Conservation (phyloP, 2,329 filamentous ascomycete genomes). For the Phyllosticta citrichinensis region DNA sequence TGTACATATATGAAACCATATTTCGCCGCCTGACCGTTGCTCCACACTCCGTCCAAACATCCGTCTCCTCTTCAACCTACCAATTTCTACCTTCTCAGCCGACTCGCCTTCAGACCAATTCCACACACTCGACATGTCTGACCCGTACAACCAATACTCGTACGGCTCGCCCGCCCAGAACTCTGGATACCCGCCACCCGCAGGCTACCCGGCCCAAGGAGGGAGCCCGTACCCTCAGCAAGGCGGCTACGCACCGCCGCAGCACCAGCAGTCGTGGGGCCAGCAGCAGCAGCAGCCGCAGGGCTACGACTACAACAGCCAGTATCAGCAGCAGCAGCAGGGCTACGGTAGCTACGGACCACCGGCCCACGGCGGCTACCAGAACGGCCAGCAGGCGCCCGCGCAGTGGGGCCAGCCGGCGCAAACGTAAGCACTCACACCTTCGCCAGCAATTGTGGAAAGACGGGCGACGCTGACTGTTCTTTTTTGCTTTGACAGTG, state of each 20-base stretch:
- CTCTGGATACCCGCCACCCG: slow-evolving; percentile 17
- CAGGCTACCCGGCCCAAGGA: slow-evolving; percentile 12
- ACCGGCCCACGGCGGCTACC: slow-evolving; percentile 39
- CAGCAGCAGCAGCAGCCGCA: slow-evolving; percentile 18
- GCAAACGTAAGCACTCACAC: not conserved
- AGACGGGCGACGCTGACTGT: not conserved
- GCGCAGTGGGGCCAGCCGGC: slow-evolving; percentile 4
- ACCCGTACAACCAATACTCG: slow-evolving; percentile 23
- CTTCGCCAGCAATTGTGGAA: too few species aligned
- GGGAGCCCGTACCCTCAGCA: slow-evolving; percentile 13
- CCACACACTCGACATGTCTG: slow-evolving; percentile 1
- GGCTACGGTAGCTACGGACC: slow-evolving; percentile 35
- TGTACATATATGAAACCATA: not conserved
- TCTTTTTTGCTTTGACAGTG: not conserved
- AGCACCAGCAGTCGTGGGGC: not conserved
- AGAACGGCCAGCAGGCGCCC: slow-evolving; percentile 30
- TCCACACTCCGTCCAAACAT: not conserved
- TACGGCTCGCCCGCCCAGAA: slow-evolving; percentile 20
- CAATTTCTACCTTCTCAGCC: not conserved
- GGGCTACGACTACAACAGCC: slow-evolving; percentile 7
- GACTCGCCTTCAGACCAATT: not conserved
- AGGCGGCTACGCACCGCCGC: slow-evolving; percentile 10
- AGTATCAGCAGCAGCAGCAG: slow-evolving; percentile 20
- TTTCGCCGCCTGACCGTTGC: not conserved
- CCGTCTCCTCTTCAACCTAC: not conserved